Evolutionary conservation across 148 eudicot species (phyloP).

Genomic region (Nepenthes mirabilis): DNA sequence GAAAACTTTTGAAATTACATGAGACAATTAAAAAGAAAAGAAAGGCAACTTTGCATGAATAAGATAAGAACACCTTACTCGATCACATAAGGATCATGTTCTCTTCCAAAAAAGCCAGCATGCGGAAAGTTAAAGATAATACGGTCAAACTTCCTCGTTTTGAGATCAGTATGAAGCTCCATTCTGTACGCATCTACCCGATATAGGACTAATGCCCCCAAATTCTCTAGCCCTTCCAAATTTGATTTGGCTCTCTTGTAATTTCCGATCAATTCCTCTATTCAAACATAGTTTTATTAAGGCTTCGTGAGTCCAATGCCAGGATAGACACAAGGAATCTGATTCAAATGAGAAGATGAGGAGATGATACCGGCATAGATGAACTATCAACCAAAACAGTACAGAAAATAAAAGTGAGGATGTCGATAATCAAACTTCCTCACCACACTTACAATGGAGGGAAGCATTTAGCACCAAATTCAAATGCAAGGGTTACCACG

Average conservation of each 20-base stretch:
- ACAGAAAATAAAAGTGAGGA: not conserved
- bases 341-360: not conserved
- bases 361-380: no score
- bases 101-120: conserved; percentile 50
- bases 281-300: not conserved
- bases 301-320: no score
- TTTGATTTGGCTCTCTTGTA: conserved; percentile 36
- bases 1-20: no score
- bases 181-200: conserved; percentile 51
- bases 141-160: conserved; percentile 38
- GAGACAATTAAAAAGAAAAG: no score
- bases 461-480: no score
- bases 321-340: not conserved
- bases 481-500: no score
- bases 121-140: conserved; percentile 65
- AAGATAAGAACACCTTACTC: conserved; percentile 17
- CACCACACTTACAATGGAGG: no score
- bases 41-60: not conserved
- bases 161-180: conserved; percentile 29
- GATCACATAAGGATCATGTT: conserved; percentile 19
- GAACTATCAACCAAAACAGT: no score
- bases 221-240: conserved; percentile 12
- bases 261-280: conserved; percentile 29
- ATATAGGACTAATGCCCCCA: conserved; percentile 33
- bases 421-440: no score